These are phyloP conservation scores for Lentinula sp. DNA, from an alignment of 768 basidiomycete genomes.

Conservation along the genomic window DNA sequence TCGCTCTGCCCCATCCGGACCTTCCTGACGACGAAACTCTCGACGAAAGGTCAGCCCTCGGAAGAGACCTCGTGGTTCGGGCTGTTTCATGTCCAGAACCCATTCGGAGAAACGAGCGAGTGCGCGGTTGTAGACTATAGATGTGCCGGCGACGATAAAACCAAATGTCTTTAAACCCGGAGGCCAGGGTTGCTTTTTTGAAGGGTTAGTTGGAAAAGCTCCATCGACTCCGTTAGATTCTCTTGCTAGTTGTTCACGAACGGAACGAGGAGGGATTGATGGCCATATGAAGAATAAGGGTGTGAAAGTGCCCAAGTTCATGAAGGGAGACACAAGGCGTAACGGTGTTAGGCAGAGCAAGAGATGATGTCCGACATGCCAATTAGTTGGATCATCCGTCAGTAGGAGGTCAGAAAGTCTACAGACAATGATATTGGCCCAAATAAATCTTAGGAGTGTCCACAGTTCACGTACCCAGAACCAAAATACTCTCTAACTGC, in stretches of 20 bases:
- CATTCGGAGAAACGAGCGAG: conserved; percentile 1
- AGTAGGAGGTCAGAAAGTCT: conserved; percentile 7
- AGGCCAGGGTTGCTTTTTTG: not conserved
- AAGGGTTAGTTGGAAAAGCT: not conserved
- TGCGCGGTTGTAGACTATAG: not conserved
- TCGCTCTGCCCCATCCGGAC: conserved; percentile 1
- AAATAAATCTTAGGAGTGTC: not conserved
- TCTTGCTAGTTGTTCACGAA: not conserved
- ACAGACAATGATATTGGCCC: too few relatives aligned
- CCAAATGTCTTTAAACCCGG: not conserved
- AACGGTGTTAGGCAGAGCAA: conserved; percentile 1
- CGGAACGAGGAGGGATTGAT: not conserved
- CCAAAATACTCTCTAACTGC: conserved; percentile 7
- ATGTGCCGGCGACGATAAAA: not conserved
- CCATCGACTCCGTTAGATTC: not conserved
- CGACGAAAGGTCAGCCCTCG: not conserved
- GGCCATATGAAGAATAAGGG: conserved; percentile 5
- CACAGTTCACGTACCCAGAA: not conserved
- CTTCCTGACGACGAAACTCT: conserved; percentile 1
- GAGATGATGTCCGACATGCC: not conserved
- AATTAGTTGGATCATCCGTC: conserved; percentile 4
- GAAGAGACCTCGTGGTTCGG: not conserved
- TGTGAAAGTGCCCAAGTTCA: not conserved
- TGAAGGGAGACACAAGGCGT: not conserved
- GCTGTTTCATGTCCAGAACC: conserved; percentile 3